phyloP scores from a whole-genome alignment of 805 yeast genomes.

The Metschnikowia cubensis region DNA sequence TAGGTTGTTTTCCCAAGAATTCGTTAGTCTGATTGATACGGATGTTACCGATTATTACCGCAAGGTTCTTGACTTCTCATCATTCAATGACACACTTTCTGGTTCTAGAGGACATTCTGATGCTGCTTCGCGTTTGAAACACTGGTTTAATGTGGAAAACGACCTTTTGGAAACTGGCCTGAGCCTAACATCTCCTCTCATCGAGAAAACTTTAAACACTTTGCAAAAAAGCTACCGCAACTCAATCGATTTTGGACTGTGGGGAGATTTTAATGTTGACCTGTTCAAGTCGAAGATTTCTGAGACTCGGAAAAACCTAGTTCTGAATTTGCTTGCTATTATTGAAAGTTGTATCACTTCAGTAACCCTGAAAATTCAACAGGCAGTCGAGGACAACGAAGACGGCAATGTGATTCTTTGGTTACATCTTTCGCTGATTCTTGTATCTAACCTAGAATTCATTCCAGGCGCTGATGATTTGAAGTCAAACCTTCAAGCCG shows the following conservation, averaged over 20 bases:
- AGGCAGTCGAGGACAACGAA: not conserved
- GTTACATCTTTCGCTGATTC: constrained; percentile 1
- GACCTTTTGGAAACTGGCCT: constrained; percentile 1
- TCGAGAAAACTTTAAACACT: not conserved
- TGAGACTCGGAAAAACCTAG: not conserved
- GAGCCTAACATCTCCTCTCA: not conserved
- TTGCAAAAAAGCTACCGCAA: constrained; percentile 3
- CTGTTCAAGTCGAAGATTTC: not conserved
- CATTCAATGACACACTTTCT: constrained; percentile 1
- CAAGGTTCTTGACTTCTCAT: constrained; percentile 8
- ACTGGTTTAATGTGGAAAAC: constrained; percentile 12
- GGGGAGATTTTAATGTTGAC: constrained; percentile 10
- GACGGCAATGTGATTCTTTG: not conserved
- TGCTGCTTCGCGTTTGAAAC: constrained; percentile 5
- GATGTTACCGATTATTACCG: constrained; percentile 22
- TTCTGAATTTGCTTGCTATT: not conserved
- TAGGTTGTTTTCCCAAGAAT: constrained; percentile 19
- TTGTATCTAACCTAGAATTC: not conserved
- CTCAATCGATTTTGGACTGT: constrained; percentile 5
- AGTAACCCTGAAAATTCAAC: not conserved
- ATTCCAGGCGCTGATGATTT: not conserved
- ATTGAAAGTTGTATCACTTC: not conserved
- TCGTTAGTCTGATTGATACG: constrained; percentile 13
- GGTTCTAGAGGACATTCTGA: not conserved
- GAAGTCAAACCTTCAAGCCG: not conserved